These are phyloP conservation scores for Cymbidium sinense DNA, from an alignment of 106 monocot species.

Conservation along the genomic window DNA sequence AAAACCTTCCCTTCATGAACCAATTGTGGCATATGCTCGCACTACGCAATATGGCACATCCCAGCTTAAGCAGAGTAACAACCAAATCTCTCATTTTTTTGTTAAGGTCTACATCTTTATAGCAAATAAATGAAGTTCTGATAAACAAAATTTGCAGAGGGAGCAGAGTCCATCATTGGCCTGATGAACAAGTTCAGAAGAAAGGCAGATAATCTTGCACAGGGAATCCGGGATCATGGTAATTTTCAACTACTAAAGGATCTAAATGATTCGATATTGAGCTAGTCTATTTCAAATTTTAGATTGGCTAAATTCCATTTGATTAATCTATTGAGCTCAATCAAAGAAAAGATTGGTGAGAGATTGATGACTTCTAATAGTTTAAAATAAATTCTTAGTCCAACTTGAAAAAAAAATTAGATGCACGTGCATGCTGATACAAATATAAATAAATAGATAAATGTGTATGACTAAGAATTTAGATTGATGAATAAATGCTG, in stretches of 20 bases:
- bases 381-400: too few species aligned
- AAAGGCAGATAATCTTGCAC: constrained; percentile 22
- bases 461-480: too few species aligned
- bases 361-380: too few species aligned
- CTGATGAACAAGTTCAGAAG: constrained; percentile 30
- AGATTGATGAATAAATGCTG: too few species aligned
- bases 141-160: constrained; percentile 24
- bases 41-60: constrained; percentile 8
- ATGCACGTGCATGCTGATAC: too few species aligned
- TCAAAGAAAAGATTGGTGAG: too few species aligned
- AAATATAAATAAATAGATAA: too few species aligned
- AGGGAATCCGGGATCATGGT: constrained; percentile 27
- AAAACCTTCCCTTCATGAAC: constrained; percentile 8
- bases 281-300: neutral
- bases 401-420: too few species aligned
- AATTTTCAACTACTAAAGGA: neutral
- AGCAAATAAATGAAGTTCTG: neutral
- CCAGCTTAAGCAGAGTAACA: constrained; percentile 14
- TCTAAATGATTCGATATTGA: neutral
- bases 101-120: neutral
- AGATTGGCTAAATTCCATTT: neutral
- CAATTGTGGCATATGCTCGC: constrained; percentile 6
- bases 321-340: too few species aligned
- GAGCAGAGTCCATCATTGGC: constrained; percentile 14
- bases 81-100: neutral